Percentiles rank a stretch among this genome's conserved stretches.
Conservation (phyloP, 768 basidiomycete genomes). For the Tulasnella sp. region DNA sequence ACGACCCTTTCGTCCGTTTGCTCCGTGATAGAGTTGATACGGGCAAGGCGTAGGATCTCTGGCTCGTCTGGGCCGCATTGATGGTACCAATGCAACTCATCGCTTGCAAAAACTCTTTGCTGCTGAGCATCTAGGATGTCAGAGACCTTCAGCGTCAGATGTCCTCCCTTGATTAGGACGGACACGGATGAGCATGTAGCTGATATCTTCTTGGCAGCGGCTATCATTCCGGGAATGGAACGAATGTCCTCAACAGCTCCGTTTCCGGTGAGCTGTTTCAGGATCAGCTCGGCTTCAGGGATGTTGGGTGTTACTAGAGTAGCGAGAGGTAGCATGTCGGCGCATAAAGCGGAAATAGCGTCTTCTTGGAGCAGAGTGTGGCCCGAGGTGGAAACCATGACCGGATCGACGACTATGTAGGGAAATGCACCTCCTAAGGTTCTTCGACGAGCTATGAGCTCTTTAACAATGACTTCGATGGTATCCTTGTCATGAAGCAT, state of each 20-base stretch:
- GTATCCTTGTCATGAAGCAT: slow-evolving; percentile 64
- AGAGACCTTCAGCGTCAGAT: slow-evolving; percentile 34
- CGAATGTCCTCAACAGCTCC: slow-evolving; percentile 25
- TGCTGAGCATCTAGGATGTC: background rate
- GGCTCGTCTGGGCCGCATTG: slow-evolving; percentile 11
- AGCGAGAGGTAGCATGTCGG: slow-evolving; percentile 58
- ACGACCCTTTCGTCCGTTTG: background rate
- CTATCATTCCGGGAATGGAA: slow-evolving; percentile 48
- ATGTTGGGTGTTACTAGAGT: slow-evolving; percentile 77
- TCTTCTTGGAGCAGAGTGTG: slow-evolving; percentile 59
- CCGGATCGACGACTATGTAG: slow-evolving; percentile 68
- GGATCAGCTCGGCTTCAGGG: slow-evolving; percentile 61
- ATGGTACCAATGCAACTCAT: background rate
- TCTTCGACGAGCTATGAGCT: slow-evolving; percentile 32
- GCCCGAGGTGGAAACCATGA: slow-evolving; percentile 84
- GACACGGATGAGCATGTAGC: slow-evolving; percentile 37
- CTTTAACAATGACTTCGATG: slow-evolving; percentile 38
- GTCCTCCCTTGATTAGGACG: slow-evolving; percentile 72
- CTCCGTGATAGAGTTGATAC: slow-evolving; percentile 15
- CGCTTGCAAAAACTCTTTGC: background rate
- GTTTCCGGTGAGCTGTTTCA: slow-evolving; percentile 29
- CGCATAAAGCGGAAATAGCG: slow-evolving; percentile 48
- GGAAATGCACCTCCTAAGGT: slow-evolving; percentile 21
- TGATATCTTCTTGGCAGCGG: slow-evolving; percentile 40
- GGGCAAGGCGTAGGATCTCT: slow-evolving; percentile 41